These are phyloP conservation scores for Hypoxylon lienhwacheense DNA, from an alignment of 495 filamentous ascomycete genomes.

Conservation along the genomic window DNA sequence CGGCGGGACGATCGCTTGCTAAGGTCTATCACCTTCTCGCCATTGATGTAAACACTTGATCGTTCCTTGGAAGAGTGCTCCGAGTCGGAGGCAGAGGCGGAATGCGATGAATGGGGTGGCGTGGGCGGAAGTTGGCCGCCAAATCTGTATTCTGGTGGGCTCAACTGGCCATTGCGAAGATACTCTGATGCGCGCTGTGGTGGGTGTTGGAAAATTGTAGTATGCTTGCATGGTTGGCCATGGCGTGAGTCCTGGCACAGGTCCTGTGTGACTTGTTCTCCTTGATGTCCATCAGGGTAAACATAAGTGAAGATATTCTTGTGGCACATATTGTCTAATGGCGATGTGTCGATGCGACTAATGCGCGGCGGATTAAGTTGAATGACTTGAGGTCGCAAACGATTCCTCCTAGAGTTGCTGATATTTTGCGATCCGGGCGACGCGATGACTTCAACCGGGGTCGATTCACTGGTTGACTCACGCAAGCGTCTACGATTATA, in stretches of 20 bases:
- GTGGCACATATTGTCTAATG: conserved; percentile 47
- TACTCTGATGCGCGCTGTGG: conserved; percentile 15
- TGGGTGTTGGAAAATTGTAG: conserved; percentile 28
- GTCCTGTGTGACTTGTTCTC: conserved; percentile 23
- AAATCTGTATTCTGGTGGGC: conserved; percentile 29
- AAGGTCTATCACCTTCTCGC: conserved; percentile 34
- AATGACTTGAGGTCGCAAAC: conserved; percentile 22
- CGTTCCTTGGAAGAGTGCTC: conserved; percentile 37
- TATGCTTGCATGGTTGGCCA: conserved; percentile 24
- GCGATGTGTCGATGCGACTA: conserved; percentile 30
- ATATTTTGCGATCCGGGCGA: conserved; percentile 19
- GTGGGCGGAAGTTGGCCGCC: conserved; percentile 40
- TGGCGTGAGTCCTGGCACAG: conserved; percentile 29
- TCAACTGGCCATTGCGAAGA: conserved; percentile 24
- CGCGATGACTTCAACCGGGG: conserved; percentile 7
- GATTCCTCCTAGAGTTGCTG: conserved; percentile 18
- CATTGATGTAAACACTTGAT: conserved; percentile 41
- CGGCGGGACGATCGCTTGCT: conserved; percentile 36
- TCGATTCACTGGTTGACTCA: conserved; percentile 24
- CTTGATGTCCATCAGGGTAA: conserved; percentile 32
- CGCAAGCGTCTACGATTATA: conserved; percentile 27
- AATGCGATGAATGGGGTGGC: conserved; percentile 45
- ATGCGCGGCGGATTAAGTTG: conserved; percentile 34
- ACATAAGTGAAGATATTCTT: conserved; percentile 41
- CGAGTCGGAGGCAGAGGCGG: conserved; percentile 44